These are phyloP conservation scores for Fraxinus floribunda DNA, from an alignment of 305 asterid species.

Conservation along the genomic window DNA sequence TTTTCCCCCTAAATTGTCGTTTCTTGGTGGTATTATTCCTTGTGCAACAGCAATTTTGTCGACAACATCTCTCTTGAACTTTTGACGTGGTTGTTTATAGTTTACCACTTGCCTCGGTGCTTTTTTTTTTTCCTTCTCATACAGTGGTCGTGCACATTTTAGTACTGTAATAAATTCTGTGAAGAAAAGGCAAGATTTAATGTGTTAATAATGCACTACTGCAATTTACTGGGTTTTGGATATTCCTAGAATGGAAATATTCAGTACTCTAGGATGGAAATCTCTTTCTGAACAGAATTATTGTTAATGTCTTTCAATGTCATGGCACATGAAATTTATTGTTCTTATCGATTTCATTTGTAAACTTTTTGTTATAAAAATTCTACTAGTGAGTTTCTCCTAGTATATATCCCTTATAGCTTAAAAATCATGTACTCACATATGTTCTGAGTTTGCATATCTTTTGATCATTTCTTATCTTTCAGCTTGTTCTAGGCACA, in stretches of 20 bases:
- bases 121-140: neutral
- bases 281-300: neutral
- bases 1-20: neutral
- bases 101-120: neutral
- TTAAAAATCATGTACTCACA: neutral
- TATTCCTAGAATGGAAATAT: neutral
- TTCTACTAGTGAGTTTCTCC: neutral
- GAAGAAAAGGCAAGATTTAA: neutral
- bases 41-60: neutral
- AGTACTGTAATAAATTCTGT: neutral
- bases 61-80: neutral
- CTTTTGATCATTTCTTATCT: neutral
- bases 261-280: neutral
- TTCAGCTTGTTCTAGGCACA: conserved; percentile 15
- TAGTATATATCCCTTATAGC: neutral
- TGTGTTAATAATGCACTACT: neutral
- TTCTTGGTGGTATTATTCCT: neutral
- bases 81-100: neutral
- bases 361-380: neutral
- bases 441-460: neutral
- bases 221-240: neutral
- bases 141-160: neutral
- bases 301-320: neutral
- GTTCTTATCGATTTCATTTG: neutral
- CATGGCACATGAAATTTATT: neutral